These are phyloP conservation scores for Porphyra umbilicalis DNA, from an alignment of 31 red algal species.

Conservation along the genomic window DNA sequence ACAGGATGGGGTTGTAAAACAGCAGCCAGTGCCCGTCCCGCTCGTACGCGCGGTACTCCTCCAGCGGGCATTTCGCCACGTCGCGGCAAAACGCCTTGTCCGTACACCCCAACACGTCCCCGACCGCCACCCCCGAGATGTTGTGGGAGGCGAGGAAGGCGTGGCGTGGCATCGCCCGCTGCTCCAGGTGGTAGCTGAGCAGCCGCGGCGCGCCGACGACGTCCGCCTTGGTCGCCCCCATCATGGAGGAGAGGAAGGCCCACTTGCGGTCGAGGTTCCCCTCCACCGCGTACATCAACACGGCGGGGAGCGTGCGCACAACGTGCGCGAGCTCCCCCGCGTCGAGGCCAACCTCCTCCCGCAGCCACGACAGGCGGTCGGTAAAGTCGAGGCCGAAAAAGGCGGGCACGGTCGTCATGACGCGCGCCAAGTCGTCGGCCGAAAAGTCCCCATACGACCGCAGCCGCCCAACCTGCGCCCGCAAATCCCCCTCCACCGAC, in stretches of 20 bases:
- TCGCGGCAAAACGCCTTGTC: slow-evolving; percentile 56
- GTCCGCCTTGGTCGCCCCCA: slow-evolving; percentile 33
- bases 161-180: slow-evolving; percentile 59
- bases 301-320: slow-evolving; percentile 34
- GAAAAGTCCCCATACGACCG: background rate
- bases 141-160: slow-evolving; percentile 41
- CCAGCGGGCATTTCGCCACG: slow-evolving; percentile 27
- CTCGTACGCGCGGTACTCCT: slow-evolving; percentile 40
- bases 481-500: slow-evolving; percentile 30
- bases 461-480: slow-evolving; percentile 12
- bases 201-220: slow-evolving; percentile 39
- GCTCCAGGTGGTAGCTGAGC: slow-evolving; percentile 46
- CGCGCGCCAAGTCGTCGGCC: slow-evolving; percentile 11
- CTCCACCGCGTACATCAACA: slow-evolving; percentile 52
- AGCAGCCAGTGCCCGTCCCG: slow-evolving; percentile 50
- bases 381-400: slow-evolving; percentile 25
- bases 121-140: slow-evolving; percentile 3
- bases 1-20: slow-evolving; percentile 48
- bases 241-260: slow-evolving; percentile 42
- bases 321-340: slow-evolving; percentile 23
- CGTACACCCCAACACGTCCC: slow-evolving; percentile 29
- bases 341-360: slow-evolving; percentile 37
- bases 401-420: slow-evolving; percentile 29
- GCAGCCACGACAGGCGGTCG: slow-evolving; percentile 28
- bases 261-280: slow-evolving; percentile 57